Base-by-base conservation (phyloP, 2,329 filamentous ascomycete species). In the Fusarium dlaminii region DNA sequence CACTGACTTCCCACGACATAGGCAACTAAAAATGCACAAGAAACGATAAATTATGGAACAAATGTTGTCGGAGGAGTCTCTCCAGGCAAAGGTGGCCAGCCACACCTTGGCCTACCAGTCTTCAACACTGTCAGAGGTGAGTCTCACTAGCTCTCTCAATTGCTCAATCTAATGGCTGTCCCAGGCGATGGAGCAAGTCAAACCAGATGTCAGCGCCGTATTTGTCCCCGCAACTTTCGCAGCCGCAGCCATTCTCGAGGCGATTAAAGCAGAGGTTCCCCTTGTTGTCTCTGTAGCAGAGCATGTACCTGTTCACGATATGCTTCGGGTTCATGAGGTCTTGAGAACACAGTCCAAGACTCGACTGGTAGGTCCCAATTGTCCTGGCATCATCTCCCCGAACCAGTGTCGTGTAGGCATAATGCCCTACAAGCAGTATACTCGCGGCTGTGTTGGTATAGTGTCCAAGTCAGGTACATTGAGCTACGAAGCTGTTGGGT, bases 401-500 rank as follows among this genome's bases (percentile, higher is more conserved):
- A 88, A 91, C 29, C 91, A 90, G 6, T 95, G 93, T 75, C 65
- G 83, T 2, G 80, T 84, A 10, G 83, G 83, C 5, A 84, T 84
- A 45, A 84, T 84, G 83, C 83, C 83, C 2, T 83, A 82, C 55
- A 78, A 76, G 36, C 83, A 84, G 73, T 84, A 83, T 32, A 68
- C 62, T 3, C 87, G 90, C 2, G 93, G 93, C 1, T 88, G 89
- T 64, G 85, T 96, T 29, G 93, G 93, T 5, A 93, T 96, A 62
- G 89, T 94, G 7, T 92, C 92, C n/a, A 95, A 94, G 79, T 94
- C 92, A 1, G 93, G 93, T 2, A 96, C 93, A 1, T 83, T 96
- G 45, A 94, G 92, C 70, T 96, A 95, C 77, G 93, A 96, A 80
- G 90, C 93, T 5, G 93, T 95, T 2, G 93, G 91, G 0, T 91